These are phyloP conservation scores for Casaregolazyma lundiana DNA, from an alignment of 1,139 yeast genomes.

Conservation along the genomic window DNA sequence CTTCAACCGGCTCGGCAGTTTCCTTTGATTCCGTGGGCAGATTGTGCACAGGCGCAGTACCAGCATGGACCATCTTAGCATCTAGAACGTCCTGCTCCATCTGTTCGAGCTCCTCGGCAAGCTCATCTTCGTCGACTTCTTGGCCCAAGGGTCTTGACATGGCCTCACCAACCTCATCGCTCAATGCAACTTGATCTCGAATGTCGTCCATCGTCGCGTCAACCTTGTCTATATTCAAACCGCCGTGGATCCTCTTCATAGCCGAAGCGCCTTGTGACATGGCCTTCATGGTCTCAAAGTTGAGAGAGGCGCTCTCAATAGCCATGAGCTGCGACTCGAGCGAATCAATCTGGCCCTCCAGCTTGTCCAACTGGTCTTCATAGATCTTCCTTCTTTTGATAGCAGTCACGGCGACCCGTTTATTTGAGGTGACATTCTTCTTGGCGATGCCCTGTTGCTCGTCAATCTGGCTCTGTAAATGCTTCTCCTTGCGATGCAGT, in stretches of 20 bases:
- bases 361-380: conserved; percentile 70
- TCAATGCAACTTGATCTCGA: conserved; percentile 91
- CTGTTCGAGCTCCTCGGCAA: conserved; percentile 89
- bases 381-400: conserved; percentile 81
- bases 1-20: conserved; percentile 35
- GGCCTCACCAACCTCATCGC: conserved; percentile 94
- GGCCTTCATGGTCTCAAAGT: conserved; percentile 96
- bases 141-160: conserved; percentile 86
- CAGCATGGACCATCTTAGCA: conserved; percentile 50
- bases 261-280: conserved; percentile 98
- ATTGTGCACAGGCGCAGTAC: conserved; percentile 36
- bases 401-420: conserved; percentile 79
- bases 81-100: conserved; percentile 77
- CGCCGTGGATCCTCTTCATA: conserved; percentile 94
- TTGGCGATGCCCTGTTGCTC: conserved; percentile 82
- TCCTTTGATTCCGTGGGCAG: conserved; percentile 37
- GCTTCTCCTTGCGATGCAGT: conserved; percentile 76
- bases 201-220: conserved; percentile 99
- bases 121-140: conserved; percentile 75
- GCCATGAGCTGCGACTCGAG: conserved; percentile 85
- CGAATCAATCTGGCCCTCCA: conserved; percentile 85
- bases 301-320: conserved; percentile 91
- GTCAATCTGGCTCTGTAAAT: conserved; percentile 74
- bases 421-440: conserved; percentile 62
- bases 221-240: conserved; percentile 91